Evolutionary conservation across 495 filamentous ascomycete species (phyloP).

Genomic region (Penicillium taxi): DNA sequence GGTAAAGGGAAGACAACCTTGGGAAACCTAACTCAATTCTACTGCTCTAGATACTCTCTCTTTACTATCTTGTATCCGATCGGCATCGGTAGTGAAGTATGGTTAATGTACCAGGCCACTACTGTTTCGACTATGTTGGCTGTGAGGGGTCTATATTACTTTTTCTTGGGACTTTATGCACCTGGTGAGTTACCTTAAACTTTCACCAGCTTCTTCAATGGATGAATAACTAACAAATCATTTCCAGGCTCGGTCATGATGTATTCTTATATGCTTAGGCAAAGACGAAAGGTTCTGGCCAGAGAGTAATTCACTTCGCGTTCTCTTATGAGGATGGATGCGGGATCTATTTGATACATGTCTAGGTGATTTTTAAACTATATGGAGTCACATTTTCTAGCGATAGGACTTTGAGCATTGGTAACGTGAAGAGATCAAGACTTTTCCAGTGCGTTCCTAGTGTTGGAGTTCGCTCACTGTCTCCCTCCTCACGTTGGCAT

Average conservation of each 20-base stretch:
- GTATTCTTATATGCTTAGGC: constrained; percentile 74
- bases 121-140: constrained; percentile 13
- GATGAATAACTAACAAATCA: constrained; percentile 5
- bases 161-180: constrained; percentile 56
- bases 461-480: too few relatives aligned
- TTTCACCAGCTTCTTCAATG: not conserved
- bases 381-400: too few relatives aligned
- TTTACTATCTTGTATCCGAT: constrained; percentile 48
- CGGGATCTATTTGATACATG: too few relatives aligned
- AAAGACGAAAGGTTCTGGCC: constrained; percentile 52
- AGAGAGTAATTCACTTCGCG: not conserved
- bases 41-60: constrained; percentile 37
- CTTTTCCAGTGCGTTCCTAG: too few relatives aligned
- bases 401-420: too few relatives aligned
- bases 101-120: constrained; percentile 38
- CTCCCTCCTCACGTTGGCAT: too few relatives aligned
- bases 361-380: too few relatives aligned
- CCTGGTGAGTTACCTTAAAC: constrained; percentile 54
- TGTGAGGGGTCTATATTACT: constrained; percentile 24
- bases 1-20: not conserved
- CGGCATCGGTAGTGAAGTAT: constrained; percentile 44
- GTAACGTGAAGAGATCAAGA: too few relatives aligned
- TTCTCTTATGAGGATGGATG: too few relatives aligned
- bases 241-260: constrained; percentile 61
- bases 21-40: not conserved